Evolutionary conservation across 441 rosid genomes (phyloP).

Genomic region (Corymbia calophylla): DNA sequence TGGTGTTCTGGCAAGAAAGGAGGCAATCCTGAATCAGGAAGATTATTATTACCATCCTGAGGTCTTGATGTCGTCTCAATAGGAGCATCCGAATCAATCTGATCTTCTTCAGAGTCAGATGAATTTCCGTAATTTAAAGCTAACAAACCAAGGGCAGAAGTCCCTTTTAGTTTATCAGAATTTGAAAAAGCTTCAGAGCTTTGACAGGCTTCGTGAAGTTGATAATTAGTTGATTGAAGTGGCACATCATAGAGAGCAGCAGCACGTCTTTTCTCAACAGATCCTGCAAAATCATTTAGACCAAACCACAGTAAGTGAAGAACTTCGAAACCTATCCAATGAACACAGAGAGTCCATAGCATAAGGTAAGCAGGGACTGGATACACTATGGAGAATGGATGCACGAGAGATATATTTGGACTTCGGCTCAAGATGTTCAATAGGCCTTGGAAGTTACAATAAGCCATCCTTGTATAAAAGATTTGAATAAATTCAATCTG

Average conservation of each 20-base stretch:
- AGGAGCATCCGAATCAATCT: conserved; percentile 27
- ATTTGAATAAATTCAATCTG: background rate
- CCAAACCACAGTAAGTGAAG: background rate
- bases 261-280: conserved; percentile 17
- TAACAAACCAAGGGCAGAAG: conserved; percentile 71
- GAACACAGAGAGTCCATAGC: background rate
- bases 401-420: background rate
- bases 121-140: conserved; percentile 86
- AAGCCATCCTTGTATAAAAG: background rate
- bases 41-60: conserved; percentile 20
- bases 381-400: background rate
- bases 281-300: conserved; percentile 25
- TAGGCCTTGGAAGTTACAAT: background rate
- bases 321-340: background rate
- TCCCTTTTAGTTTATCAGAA: conserved; percentile 15
- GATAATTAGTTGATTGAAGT: conserved; percentile 34
- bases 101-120: conserved; percentile 90
- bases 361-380: background rate
- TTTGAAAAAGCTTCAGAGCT: conserved; percentile 22
- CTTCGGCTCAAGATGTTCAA: background rate
- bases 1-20: conserved; percentile 14
- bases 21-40: conserved; percentile 10
- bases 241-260: conserved; percentile 36
- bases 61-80: conserved; percentile 13
- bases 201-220: conserved; percentile 23